phyloP scores from a whole-genome alignment of 495 filamentous ascomycete species.

The Filosporella fistucella region DNA sequence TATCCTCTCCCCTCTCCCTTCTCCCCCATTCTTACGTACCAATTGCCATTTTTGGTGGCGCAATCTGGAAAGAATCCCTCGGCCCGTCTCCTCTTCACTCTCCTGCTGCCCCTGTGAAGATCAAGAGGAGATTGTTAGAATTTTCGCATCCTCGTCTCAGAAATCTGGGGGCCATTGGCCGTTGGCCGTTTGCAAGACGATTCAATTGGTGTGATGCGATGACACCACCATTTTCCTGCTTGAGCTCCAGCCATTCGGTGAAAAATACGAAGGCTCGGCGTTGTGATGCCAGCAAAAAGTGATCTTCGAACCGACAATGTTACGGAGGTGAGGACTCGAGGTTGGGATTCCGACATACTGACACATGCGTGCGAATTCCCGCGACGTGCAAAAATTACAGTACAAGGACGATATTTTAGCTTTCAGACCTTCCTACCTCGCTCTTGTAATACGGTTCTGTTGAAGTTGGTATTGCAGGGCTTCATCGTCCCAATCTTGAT shows the following conservation, averaged over 20 bases:
- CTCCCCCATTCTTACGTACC: background rate
- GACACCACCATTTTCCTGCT: background rate
- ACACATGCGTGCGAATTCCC: background rate
- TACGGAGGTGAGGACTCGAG: background rate
- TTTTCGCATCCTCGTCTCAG: slow-evolving; percentile 10
- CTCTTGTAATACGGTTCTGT: background rate
- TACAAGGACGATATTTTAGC: background rate
- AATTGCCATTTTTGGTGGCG: slow-evolving; percentile 1
- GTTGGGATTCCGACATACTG: background rate
- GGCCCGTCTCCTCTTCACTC: slow-evolving; percentile 12
- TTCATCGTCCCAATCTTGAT: slow-evolving; percentile 6
- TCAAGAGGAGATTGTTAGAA: slow-evolving; percentile 1
- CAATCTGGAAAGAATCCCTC: background rate
- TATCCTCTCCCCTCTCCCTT: background rate
- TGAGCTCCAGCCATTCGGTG: background rate
- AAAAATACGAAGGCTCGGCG: background rate
- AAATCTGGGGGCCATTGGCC: background rate
- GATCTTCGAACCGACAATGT: background rate
- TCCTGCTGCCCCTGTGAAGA: slow-evolving; percentile 7
- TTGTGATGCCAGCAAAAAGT: background rate
- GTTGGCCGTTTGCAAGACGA: background rate
- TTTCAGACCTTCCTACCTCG: background rate
- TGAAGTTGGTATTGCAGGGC: background rate
- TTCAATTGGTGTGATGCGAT: background rate
- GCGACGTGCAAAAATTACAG: background rate